Evolutionary conservation across 2,329 filamentous ascomycete genomes (phyloP).

Genomic region (Cytospora mali): DNA sequence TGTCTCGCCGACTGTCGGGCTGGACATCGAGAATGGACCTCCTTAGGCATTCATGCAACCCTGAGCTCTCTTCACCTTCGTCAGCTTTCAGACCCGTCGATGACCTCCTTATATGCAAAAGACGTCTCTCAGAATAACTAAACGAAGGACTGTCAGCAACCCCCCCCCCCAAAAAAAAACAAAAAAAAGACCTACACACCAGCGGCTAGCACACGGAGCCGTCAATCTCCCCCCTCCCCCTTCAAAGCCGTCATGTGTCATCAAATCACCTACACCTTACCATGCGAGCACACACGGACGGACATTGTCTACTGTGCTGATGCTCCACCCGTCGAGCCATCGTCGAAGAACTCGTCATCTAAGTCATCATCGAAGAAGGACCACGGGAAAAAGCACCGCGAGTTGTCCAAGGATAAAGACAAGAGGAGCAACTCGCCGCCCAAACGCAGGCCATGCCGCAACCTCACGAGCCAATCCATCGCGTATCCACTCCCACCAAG

Average conservation of each 20-base stretch:
- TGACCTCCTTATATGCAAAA: neutral
- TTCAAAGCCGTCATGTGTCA: conserved; percentile 51
- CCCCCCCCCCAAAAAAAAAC: no score
- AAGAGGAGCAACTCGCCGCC: conserved; percentile 29
- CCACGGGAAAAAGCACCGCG: conserved; percentile 24
- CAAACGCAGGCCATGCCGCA: conserved; percentile 45
- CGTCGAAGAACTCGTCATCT: conserved; percentile 30
- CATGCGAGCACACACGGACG: conserved; percentile 54
- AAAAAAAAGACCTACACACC: neutral
- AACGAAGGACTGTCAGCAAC: neutral
- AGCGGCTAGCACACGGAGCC: conserved; percentile 5
- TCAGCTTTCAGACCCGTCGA: conserved; percentile 1
- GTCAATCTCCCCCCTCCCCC: neutral
- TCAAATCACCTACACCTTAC: conserved; percentile 52
- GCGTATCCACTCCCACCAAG: conserved; percentile 52
- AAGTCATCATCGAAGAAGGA: conserved; percentile 15
- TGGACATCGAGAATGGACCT: conserved; percentile 5
- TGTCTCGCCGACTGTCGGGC: conserved; percentile 10
- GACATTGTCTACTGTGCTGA: conserved; percentile 49
- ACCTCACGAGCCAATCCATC: conserved; percentile 46
- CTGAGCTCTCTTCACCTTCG: neutral
- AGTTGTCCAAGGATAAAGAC: conserved; percentile 28
- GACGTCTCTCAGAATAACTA: neutral
- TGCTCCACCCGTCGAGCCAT: conserved; percentile 35
- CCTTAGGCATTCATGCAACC: neutral